Percentiles rank a stretch among this genome's conserved stretches.
Conservation (phyloP, 139 green algal species). For the Closterium sp. region DNA sequence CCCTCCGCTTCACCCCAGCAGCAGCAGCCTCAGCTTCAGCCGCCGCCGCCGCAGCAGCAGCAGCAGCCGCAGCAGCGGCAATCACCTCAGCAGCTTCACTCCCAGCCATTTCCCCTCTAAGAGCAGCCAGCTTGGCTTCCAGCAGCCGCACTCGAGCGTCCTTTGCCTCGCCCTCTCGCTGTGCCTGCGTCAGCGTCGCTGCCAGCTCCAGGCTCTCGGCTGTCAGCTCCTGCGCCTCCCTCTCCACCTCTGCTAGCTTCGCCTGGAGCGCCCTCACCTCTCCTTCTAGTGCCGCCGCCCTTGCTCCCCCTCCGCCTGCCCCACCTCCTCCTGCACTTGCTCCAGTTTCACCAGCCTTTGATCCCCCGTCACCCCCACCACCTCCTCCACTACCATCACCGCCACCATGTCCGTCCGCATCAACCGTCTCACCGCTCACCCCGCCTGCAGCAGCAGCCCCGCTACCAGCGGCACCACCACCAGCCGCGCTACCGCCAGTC, state of each 20-base stretch:
- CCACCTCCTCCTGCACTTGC: neutral
- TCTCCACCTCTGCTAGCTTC: constrained; percentile 36
- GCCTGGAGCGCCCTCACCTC: constrained; percentile 9
- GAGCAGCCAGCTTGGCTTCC: constrained; percentile 10
- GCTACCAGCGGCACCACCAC: no score
- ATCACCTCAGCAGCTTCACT: neutral
- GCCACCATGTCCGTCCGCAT: neutral
- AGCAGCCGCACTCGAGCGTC: neutral
- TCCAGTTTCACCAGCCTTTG: neutral
- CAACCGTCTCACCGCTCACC: neutral
- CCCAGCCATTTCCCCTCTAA: neutral
- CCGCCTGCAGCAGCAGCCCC: neutral
- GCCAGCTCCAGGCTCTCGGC: constrained; percentile 31
- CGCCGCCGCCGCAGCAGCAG: neutral
- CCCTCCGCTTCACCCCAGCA: neutral
- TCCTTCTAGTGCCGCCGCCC: neutral
- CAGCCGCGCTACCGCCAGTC: no score
- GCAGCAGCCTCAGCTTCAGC: neutral
- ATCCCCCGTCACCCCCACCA: neutral
- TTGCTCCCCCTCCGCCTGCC: neutral
- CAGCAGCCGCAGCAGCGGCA: neutral
- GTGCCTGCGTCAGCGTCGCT: neutral
- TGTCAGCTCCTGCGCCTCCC: constrained; percentile 33
- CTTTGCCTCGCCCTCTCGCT: constrained; percentile 24
- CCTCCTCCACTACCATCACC: neutral